Evolutionary conservation across 768 basidiomycete genomes (phyloP).

Genomic region (Boletus rubropictus): DNA sequence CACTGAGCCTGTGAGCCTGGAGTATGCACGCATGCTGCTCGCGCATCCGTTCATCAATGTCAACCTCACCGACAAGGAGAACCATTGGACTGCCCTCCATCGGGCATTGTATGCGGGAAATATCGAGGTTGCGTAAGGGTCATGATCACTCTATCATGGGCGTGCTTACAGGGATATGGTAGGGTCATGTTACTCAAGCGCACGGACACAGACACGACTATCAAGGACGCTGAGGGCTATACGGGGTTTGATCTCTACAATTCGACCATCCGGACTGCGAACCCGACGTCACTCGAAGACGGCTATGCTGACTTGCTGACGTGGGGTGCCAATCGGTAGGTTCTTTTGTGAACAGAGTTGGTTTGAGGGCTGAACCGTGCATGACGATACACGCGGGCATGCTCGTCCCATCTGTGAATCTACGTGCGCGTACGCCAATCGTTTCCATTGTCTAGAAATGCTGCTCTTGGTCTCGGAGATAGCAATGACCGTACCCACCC

Average conservation of each 20-base stretch:
- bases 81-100: conserved; percentile 88
- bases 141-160: background rate
- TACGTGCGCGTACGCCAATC: no score
- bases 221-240: conserved; percentile 85
- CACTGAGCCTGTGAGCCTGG: conserved; percentile 54
- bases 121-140: conserved; percentile 57
- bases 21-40: conserved; percentile 74
- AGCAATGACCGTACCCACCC: conserved; percentile 72
- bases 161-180: conserved; percentile 15
- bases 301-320: conserved; percentile 61
- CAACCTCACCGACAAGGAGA: conserved; percentile 78
- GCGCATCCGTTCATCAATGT: conserved; percentile 70
- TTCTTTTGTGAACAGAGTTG: background rate
- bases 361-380: background rate
- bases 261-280: conserved; percentile 73
- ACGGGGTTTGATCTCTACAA: conserved; percentile 93
- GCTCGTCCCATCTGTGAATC: background rate
- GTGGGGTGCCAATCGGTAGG: conserved; percentile 80
- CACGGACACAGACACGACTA: conserved; percentile 59
- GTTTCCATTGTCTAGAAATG: conserved; percentile 52
- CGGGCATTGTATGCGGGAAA: conserved; percentile 80
- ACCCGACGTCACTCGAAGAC: conserved; percentile 40
- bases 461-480: conserved; percentile 80
- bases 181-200: conserved; percentile 74
- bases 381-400: background rate